These are phyloP conservation scores for Primulina huaijiensis DNA, from an alignment of 257 asterid genomes.

Conservation along the genomic window DNA sequence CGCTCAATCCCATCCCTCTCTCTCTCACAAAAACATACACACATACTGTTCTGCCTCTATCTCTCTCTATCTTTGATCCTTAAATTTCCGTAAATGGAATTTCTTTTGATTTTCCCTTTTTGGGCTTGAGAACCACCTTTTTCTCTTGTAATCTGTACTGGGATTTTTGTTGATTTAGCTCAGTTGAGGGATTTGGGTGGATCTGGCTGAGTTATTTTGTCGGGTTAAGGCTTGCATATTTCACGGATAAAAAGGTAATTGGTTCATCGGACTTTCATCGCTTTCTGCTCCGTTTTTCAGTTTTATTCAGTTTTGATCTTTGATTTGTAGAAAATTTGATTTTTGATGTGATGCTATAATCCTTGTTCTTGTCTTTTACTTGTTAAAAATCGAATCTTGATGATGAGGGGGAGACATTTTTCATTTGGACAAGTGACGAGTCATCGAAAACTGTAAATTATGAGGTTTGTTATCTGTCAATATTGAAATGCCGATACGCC, in stretches of 20 bases:
- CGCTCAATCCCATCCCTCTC: conserved; percentile 24
- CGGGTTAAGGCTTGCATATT: conserved; percentile 24
- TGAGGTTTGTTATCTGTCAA: conserved; percentile 26
- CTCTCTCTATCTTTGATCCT: conserved; percentile 23
- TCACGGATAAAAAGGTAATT: conserved; percentile 18
- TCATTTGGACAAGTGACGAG: conserved; percentile 11
- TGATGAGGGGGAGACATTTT: conserved; percentile 28
- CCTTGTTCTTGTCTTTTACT: conserved; percentile 6
- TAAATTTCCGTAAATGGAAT: not conserved
- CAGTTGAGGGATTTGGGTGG: conserved; percentile 41
- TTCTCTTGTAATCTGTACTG: conserved; percentile 31
- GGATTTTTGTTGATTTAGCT: conserved; percentile 26
- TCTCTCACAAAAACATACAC: conserved; percentile 18
- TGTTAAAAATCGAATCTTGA: conserved; percentile 25
- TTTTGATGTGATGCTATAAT: not conserved
- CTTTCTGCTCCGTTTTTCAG: conserved; percentile 11
- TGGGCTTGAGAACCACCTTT: conserved; percentile 26
- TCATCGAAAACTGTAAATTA: conserved; percentile 29
- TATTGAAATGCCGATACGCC: conserved; percentile 20
- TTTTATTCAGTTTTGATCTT: conserved; percentile 7
- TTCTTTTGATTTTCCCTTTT: conserved; percentile 20
- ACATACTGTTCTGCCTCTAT: conserved; percentile 3
- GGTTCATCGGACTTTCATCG: conserved; percentile 16
- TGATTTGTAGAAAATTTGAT: not conserved
- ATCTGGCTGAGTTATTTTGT: conserved; percentile 36